A percentile compares a stretch with the other conserved stretches of the same genome.
phyloP scores from a whole-genome alignment of 2,329 filamentous ascomycete species.

The Scortechinia acanthostroma region DNA sequence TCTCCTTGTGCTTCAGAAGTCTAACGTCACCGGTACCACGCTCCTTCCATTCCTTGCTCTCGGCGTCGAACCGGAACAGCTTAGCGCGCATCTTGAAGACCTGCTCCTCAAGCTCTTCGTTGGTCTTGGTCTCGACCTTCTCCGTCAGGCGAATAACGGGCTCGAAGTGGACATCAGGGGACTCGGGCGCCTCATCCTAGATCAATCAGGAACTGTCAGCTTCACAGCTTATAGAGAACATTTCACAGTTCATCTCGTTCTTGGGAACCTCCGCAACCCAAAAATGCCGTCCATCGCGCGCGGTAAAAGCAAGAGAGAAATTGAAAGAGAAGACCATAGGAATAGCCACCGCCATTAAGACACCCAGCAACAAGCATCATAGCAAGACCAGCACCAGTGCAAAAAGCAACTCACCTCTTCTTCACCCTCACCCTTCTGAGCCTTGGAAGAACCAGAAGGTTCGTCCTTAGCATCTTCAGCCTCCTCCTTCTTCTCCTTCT shows the following conservation, averaged over 20 bases:
- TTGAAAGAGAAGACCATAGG: too few species aligned
- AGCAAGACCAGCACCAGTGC: not conserved
- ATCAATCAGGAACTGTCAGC: too few species aligned
- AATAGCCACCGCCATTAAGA: not conserved
- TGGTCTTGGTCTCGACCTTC: slow-evolving; percentile 94
- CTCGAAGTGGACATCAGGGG: slow-evolving; percentile 92
- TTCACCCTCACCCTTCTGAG: slow-evolving; percentile 42
- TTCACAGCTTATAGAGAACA: too few species aligned
- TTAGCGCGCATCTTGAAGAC: slow-evolving; percentile 99
- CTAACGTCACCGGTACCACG: slow-evolving; percentile 93
- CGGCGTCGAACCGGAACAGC: slow-evolving; percentile 95
- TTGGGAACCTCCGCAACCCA: too few species aligned
- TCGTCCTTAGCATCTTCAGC: slow-evolving; percentile 68
- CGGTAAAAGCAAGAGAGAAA: too few species aligned
- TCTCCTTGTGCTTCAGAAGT: slow-evolving; percentile 97
- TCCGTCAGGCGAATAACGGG: slow-evolving; percentile 93
- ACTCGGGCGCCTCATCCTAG: slow-evolving; percentile 68
- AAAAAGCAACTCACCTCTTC: slow-evolving; percentile 37
- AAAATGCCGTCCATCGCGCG: too few species aligned
- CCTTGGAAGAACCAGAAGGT: slow-evolving; percentile 82
- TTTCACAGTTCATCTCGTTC: too few species aligned
- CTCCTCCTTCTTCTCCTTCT: slow-evolving; percentile 80
- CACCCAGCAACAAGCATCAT: not conserved
- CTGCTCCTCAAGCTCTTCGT: slow-evolving; percentile 96
- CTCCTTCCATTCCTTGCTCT: slow-evolving; percentile 96